Percentiles rank a stretch among this genome's conserved stretches.
Evolutionary conservation across 345 rosid genomes (phyloP).

Genomic region (Heritiera fomes): DNA sequence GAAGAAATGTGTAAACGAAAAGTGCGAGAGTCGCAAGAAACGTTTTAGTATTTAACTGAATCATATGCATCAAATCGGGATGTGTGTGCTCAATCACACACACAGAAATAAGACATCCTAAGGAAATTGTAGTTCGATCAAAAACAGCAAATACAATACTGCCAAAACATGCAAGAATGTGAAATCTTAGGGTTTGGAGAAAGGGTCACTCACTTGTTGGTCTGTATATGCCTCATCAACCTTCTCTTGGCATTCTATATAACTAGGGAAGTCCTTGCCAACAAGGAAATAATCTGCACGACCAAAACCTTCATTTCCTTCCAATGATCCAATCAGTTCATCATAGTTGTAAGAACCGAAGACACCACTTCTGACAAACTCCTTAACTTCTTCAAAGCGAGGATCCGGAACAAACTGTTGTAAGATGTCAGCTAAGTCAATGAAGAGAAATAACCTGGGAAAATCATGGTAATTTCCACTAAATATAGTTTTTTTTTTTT

Average conservation of each 20-base stretch:
- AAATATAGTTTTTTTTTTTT: too few relatives aligned
- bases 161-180: neutral
- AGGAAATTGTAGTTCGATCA: too few relatives aligned
- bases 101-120: neutral
- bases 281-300: constrained; percentile 82
- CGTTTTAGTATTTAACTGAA: neutral
- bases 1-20: neutral
- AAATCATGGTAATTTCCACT: neutral
- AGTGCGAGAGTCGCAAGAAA: neutral
- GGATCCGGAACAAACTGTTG: constrained; percentile 71
- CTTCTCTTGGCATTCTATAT: constrained; percentile 72
- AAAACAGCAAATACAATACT: neutral
- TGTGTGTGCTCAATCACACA: neutral
- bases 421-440: constrained; percentile 11
- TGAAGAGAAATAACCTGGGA: neutral
- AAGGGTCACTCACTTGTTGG: constrained; percentile 47
- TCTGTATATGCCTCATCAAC: constrained; percentile 73
- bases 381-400: constrained; percentile 71
- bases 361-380: constrained; percentile 60
- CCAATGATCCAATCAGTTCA: constrained; percentile 70
- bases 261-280: constrained; percentile 86
- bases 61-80: neutral
- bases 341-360: constrained; percentile 62
- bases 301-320: constrained; percentile 85
- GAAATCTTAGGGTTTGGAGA: neutral